Base-by-base conservation (phyloP, 305 asterid genomes). In the Rubia peregrina region DNA sequence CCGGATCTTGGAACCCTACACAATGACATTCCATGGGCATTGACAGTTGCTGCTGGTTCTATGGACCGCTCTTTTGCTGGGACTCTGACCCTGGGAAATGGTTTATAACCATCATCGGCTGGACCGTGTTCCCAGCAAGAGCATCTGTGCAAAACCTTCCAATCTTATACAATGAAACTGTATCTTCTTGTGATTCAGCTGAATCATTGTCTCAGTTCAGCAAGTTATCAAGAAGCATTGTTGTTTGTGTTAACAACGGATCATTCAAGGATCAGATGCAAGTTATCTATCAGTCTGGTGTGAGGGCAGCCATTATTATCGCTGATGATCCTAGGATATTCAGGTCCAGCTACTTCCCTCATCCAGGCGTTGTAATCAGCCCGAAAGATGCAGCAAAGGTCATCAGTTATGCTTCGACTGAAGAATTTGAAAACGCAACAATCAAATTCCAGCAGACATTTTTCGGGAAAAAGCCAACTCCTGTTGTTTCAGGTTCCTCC, bases 401-500 rank as follows among this genome's bases (percentile, higher is more conserved):
- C 33, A 16, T 56, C 62, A 56, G 26, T 56, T 56, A 56, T 21
- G 62, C 62, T 56, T 56, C 33, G 6, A 19, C 62, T 21, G 62
- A 56, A 22, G 62, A 56, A 56, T 56, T 56, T 9, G 33, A 33
- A 1, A 56, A 19, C 36, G 62, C 62, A 21, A 56, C 62, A 56
- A 56, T 56, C 62, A 56, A 19, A 56, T 56, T 56, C 73, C 87
- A 80, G 64, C 76, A 82, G 46, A 88, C 96, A 0, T 7, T 82
- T n/a, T 3, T 86, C 0, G 95, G 89, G 48, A 56, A 74, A n/a
- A 80, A 80, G 70, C 89, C 90, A 11, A 89, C 96, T 46, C 95
- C 90, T 0, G 83, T 83, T 41, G 82, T 86, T 7, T 70, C 87
- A 0, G 82, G 49, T 6, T 84, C 79, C 75, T 83, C 95, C 1